Evolutionary conservation across 2,329 filamentous ascomycete genomes (phyloP).

Genomic region (Sporothrix variecibatus): DNA sequence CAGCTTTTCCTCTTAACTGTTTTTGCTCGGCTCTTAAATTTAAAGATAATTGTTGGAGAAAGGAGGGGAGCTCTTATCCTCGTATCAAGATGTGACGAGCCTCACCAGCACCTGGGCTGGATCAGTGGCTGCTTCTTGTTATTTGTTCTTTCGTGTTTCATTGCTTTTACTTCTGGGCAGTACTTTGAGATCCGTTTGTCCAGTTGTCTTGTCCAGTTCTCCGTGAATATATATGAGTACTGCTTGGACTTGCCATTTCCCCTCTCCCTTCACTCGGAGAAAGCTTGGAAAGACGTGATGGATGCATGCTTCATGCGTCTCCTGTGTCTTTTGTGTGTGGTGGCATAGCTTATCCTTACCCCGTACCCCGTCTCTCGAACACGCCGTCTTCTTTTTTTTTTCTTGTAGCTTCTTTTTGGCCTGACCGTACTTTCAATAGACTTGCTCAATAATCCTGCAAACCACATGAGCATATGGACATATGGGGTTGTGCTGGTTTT

Average conservation of each 20-base stretch:
- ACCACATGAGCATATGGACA: slow-evolving; percentile 4
- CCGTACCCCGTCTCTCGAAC: not conserved
- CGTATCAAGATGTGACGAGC: not conserved
- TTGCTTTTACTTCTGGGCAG: not conserved
- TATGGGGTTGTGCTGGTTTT: not conserved
- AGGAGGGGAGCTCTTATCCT: not conserved
- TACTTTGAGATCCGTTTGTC: not conserved
- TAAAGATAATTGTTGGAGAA: not conserved
- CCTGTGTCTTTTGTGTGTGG: not conserved
- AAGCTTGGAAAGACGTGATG: not conserved
- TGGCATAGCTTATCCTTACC: slow-evolving; percentile 3
- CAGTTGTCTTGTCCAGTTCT: not conserved
- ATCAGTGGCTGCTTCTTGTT: not conserved
- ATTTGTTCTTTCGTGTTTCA: not conserved
- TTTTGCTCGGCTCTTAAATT: not conserved
- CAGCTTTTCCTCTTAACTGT: not conserved
- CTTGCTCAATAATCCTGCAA: not conserved
- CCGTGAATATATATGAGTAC: not conserved
- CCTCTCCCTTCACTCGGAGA: not conserved
- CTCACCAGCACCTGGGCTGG: not conserved
- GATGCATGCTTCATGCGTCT: not conserved
- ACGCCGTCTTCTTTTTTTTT: not conserved
- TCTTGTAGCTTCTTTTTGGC: not conserved
- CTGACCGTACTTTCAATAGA: not conserved
- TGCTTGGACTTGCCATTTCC: not conserved